Base-by-base conservation (phyloP, 2,329 filamentous ascomycete genomes). In the Cadophora sp. region DNA sequence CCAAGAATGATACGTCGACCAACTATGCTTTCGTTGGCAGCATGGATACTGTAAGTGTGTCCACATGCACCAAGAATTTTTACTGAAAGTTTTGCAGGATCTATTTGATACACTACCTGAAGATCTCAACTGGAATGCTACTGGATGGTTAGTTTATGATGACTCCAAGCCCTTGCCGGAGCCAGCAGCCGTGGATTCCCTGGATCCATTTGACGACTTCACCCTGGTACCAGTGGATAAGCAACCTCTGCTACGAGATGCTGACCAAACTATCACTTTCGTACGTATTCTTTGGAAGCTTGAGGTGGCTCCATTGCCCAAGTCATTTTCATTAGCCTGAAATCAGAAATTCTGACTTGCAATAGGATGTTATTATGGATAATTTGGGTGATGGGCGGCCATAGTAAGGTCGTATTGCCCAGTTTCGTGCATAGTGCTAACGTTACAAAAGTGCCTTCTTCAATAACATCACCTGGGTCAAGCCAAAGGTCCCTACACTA, bases 161-260 rank as follows among this genome's bases (percentile, higher is more conserved):
- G 74, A 80, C 1, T 68, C 77, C 11, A 81, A 84, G 22, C 69
- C 79, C 0, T 77, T 85, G 0, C 84, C 86, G 1, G 77, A 82
- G 0, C 82, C 92, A 0, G 83, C 85, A 0, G 68, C 83, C 0
- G 76, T 94, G 3, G 83, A 90, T 55, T 84, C 86, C 14, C 88
- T 93, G 59, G 80, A 89, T 27, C 85, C 89, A 1, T 89, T 91
- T 67, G 92, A 97, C 73, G 94, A 97, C 76, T 88, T 91, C 71
- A 84, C 80, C 0, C 85, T 97, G 0, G 83, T 90, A 0, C 91
- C 94, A 0, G 83, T 86, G 65, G 92, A 97, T 75, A 85, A 87
- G 56, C 81, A 87, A 78, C 80, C 83, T 9, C 81, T 91, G 2
- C 84, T 90, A 5, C 83, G 85, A 1, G 81, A 88, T 8, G 89